Conservation (phyloP, 805 yeast genomes). For the Komagataella pseudopastoris region DNA sequence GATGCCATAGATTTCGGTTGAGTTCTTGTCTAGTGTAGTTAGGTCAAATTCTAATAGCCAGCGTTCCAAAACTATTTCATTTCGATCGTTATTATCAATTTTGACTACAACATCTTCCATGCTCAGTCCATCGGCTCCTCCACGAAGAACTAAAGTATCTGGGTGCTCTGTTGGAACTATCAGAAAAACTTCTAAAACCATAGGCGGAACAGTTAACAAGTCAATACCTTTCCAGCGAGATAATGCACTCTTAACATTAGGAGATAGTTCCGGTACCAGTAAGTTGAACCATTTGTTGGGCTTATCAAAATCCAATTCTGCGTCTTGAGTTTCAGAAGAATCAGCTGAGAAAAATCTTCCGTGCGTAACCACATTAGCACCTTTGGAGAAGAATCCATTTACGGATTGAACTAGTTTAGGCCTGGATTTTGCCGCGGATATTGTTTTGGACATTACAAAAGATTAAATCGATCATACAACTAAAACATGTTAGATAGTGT, state of each 20-base stretch:
- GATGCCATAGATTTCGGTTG: conserved; percentile 48
- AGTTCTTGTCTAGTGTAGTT: conserved; percentile 19
- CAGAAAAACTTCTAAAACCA: conserved; percentile 66
- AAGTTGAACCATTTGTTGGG: conserved; percentile 54
- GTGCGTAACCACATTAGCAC: background rate
- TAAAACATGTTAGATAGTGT: background rate
- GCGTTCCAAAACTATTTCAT: conserved; percentile 83
- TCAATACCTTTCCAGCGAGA: conserved; percentile 42
- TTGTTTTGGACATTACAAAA: background rate
- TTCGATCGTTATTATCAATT: background rate
- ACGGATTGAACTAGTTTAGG: background rate
- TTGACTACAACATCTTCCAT: background rate
- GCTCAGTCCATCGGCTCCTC: background rate
- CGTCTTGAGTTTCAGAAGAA: background rate
- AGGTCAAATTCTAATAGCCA: conserved; percentile 81
- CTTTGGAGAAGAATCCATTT: background rate
- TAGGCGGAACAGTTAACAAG: conserved; percentile 47
- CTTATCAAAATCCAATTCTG: background rate
- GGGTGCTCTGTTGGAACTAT: background rate
- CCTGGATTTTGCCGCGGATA: background rate
- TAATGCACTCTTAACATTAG: conserved; percentile 37
- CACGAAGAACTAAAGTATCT: conserved; percentile 12
- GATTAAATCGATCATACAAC: background rate
- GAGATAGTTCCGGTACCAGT: conserved; percentile 23
- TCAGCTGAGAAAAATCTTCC: background rate